Percentiles rank a stretch among this genome's conserved stretches.
These are phyloP conservation scores for Phyllosticta citriasiana DNA, from an alignment of 2,329 filamentous ascomycete genomes.

Conservation along the genomic window DNA sequence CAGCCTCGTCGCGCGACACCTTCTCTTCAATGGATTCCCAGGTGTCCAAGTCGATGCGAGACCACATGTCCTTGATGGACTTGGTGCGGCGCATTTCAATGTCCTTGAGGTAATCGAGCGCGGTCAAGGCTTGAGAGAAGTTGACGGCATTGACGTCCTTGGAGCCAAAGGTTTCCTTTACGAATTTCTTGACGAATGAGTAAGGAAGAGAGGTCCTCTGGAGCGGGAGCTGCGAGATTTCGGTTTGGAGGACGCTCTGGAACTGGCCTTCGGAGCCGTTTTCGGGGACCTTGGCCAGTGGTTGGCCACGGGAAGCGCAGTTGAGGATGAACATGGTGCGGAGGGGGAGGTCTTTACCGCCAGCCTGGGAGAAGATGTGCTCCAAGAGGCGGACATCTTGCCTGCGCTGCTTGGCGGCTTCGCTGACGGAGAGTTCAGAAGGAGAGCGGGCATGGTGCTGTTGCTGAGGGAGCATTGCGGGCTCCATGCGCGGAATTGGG, in stretches of 20 bases:
- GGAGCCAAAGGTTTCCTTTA: conserved; percentile 27
- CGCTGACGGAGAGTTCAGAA: conserved; percentile 26
- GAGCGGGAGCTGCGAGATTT: conserved; percentile 48
- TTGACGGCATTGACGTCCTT: conserved; percentile 47
- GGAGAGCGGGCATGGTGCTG: conserved; percentile 17
- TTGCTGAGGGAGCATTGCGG: conserved; percentile 2
- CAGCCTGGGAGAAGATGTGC: conserved; percentile 47
- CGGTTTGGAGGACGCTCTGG: conserved; percentile 41
- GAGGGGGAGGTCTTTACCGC: conserved; percentile 55
- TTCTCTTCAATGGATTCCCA: conserved; percentile 29
- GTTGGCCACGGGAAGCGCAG: conserved; percentile 42
- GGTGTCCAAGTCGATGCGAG: conserved; percentile 6
- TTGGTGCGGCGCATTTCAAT: conserved; percentile 50
- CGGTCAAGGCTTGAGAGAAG: conserved; percentile 55
- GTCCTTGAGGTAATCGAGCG: conserved; percentile 56
- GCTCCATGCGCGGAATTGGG: conserved; percentile 2
- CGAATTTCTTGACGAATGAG: conserved; percentile 52
- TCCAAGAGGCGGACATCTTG: conserved; percentile 29
- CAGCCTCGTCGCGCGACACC: conserved; percentile 41
- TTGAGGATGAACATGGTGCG: conserved; percentile 61
- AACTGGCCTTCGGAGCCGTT: conserved; percentile 30
- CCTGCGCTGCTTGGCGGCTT: conserved; percentile 1
- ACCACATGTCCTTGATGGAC: conserved; percentile 34
- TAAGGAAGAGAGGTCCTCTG: conserved; percentile 54
- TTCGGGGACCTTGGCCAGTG: conserved; percentile 26